phyloP scores from a whole-genome alignment of 2,329 filamentous ascomycete species.

The Colletotrichum chlorophyti region DNA sequence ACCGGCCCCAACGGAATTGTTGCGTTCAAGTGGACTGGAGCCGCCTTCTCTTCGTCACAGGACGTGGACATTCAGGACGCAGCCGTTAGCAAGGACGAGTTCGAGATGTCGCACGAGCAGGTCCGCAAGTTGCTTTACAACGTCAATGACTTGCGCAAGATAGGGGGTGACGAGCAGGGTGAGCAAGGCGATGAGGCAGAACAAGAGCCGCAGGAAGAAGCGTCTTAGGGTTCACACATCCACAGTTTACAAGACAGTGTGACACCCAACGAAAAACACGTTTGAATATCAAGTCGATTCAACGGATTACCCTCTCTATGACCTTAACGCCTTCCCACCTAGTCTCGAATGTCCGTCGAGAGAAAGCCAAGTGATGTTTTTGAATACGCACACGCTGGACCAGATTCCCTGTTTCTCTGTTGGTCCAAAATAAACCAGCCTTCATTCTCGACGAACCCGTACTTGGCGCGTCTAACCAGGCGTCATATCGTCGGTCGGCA shows the following conservation, averaged over 20 bases:
- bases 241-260: not conserved
- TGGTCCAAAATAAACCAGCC: slow-evolving; percentile 17
- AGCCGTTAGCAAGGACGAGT: slow-evolving; percentile 32
- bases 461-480: slow-evolving; percentile 21
- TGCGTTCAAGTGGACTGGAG: slow-evolving; percentile 32
- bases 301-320: slow-evolving; percentile 29
- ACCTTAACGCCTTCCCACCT: slow-evolving; percentile 29
- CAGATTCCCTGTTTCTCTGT: slow-evolving; percentile 21
- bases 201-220: slow-evolving; percentile 4
- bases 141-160: slow-evolving; percentile 56
- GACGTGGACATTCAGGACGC: slow-evolving; percentile 17
- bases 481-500: slow-evolving; percentile 1
- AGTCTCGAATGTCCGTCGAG: slow-evolving; percentile 30
- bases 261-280: not conserved
- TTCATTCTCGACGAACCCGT: slow-evolving; percentile 26
- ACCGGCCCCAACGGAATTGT: slow-evolving; percentile 30
- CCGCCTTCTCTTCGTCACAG: slow-evolving; percentile 16
- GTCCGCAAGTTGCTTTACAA: slow-evolving; percentile 52
- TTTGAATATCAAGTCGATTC: slow-evolving; percentile 28
- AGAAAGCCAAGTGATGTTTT: slow-evolving; percentile 20
- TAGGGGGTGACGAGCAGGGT: slow-evolving; percentile 34
- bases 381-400: slow-evolving; percentile 19
- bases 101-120: slow-evolving; percentile 44
- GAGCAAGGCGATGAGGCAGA: slow-evolving; percentile 35
- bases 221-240: not conserved